phyloP scores from a whole-genome alignment of 495 filamentous ascomycete genomes.

The Neurospora intermedia region DNA sequence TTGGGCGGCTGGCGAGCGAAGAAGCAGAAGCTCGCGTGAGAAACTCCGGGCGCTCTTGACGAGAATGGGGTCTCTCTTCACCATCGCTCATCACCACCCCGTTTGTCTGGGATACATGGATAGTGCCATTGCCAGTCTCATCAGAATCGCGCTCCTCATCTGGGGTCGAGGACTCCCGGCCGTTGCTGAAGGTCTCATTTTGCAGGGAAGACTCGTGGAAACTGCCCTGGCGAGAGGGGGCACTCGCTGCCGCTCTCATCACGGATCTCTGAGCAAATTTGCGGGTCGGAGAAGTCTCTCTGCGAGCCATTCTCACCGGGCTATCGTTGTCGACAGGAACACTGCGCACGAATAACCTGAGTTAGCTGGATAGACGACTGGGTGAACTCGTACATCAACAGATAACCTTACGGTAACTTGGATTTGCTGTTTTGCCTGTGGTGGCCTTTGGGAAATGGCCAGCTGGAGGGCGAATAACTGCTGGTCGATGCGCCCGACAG shows the following conservation, averaged over 20 bases:
- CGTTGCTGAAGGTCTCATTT: neutral
- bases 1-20: neutral
- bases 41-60: neutral
- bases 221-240: neutral
- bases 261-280: neutral
- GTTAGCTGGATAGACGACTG: neutral
- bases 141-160: neutral
- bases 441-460: constrained; percentile 8
- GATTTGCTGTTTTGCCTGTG: neutral
- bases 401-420: neutral
- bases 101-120: neutral
- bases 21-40: neutral
- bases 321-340: neutral
- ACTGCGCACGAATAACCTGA: neutral
- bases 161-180: neutral
- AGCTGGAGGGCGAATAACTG: constrained; percentile 7
- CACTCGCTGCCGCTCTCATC: neutral
- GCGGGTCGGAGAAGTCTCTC: neutral
- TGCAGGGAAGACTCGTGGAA: neutral
- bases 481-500: constrained; percentile 21
- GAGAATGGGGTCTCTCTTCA: neutral
- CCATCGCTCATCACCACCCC: neutral
- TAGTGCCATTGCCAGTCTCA: neutral
- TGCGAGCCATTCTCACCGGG: neutral
- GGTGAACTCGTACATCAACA: neutral